Base-by-base conservation (phyloP, 192 early-diverging fungal genomes). In the Coemansia furcata region DNA sequence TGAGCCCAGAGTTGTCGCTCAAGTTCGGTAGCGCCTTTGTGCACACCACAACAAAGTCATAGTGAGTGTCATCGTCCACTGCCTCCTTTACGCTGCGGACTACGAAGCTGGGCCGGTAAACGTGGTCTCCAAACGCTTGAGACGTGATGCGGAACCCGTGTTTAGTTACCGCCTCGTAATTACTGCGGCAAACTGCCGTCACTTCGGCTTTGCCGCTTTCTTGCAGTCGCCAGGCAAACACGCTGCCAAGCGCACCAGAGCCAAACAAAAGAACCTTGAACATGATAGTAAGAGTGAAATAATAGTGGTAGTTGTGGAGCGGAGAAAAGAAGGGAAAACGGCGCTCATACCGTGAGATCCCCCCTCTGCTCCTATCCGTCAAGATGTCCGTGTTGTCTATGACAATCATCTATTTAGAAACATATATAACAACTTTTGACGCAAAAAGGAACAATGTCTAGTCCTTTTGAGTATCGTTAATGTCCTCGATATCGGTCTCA, bases 1-100 rank as follows among this genome's bases (percentile, higher is more conserved):
- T 89, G 7, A 89, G 77, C 7, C 85, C 78, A 14, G 83, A 77
- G 43, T 85, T 80, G 57, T 87, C 84, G 64, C 82, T 80, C 1
- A 88, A 65, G 32, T 87, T 82, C 33, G 90, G 89, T 57, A 92
- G 57, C 39, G 88, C 88, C 69, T 92, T 92, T 68, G 89, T 84
- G 60, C 86, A 88, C 0, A 92, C 75, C 7, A 92, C 32, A 17
- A 90, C 72, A 38, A 69, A 90, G 74, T 89, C 89, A 37, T 80
- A 92, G 3, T 54, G 55, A 6, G 77, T 60, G 23, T 66, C 85
- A 12, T 84, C 68, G 15, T 66, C 64, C 0, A 84, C 85, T 2
- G 87, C 77, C 54, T 85, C 87, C 0, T 68, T 67, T 3, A 78
- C 68, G 3, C 65, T 78, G 12, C 63, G 40, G 6, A 85, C 78